Conservation (phyloP, 2,329 filamentous ascomycete species). For the Epichloe festucae region DNA sequence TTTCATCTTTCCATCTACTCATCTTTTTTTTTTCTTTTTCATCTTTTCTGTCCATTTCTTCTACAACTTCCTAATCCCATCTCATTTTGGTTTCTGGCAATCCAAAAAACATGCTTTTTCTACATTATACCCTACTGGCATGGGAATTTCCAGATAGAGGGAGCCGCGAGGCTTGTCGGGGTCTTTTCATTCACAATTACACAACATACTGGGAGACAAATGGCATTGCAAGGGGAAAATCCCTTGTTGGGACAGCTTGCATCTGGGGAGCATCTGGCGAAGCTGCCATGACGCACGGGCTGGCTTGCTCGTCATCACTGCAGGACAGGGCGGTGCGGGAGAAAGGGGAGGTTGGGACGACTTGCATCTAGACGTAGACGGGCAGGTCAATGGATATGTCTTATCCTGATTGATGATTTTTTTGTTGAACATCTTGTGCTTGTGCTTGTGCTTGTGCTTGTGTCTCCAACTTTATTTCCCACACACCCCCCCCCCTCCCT, state of each 20-base stretch:
- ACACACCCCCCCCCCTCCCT: too few species aligned
- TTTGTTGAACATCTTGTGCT: too few species aligned
- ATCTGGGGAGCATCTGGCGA: too few species aligned
- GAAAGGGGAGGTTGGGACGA: background rate
- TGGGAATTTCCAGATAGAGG: constrained; percentile 23
- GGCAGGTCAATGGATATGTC: too few species aligned
- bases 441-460: too few species aligned
- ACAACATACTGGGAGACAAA: background rate
- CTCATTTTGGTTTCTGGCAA: background rate
- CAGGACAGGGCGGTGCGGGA: background rate
- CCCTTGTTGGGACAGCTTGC: too few species aligned
- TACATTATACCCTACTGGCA: constrained; percentile 19
- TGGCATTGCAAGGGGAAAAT: too few species aligned
- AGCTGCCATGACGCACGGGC: too few species aligned
- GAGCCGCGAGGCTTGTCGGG: constrained; percentile 26
- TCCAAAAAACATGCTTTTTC: constrained; percentile 8
- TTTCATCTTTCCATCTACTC: background rate
- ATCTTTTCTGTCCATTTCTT: constrained; percentile 8
- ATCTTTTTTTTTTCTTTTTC: constrained; percentile 6
- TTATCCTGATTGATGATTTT: too few species aligned
- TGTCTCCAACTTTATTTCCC: too few species aligned
- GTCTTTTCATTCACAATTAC: background rate
- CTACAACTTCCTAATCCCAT: background rate
- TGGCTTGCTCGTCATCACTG: too few species aligned
- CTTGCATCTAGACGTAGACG: too few species aligned